Evolutionary conservation across 164 flowering plant genomes (phyloP).

Genomic region (Stephania japonica): DNA sequence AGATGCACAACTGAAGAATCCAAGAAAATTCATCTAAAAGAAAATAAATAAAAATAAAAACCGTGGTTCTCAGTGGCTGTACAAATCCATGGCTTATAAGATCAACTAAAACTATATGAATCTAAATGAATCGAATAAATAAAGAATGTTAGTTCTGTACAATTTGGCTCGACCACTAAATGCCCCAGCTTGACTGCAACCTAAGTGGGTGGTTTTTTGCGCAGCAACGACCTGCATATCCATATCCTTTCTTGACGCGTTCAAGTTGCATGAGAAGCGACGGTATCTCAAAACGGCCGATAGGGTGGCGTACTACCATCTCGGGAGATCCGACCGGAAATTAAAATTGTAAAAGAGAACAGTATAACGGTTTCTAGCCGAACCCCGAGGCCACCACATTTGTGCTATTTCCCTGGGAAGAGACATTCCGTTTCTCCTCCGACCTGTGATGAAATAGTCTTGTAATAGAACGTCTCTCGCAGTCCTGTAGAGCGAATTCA

Average conservation of each 20-base stretch:
- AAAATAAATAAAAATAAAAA: too few relatives aligned
- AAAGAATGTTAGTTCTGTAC: not conserved
- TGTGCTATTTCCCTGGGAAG: conserved; percentile 23
- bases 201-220: not conserved
- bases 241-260: not conserved
- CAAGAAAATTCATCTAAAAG: not conserved
- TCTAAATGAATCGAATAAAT: not conserved
- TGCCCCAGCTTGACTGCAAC: too few relatives aligned
- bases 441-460: conserved; percentile 72
- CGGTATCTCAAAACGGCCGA: not conserved
- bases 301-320: not conserved
- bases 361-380: not conserved
- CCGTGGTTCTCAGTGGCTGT: not conserved
- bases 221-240: not conserved
- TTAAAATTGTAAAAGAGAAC: not conserved
- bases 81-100: not conserved
- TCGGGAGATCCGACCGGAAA: not conserved
- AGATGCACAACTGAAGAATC: not conserved
- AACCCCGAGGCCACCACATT: not conserved
- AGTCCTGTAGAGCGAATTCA: conserved; percentile 43
- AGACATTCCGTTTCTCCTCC: conserved; percentile 51
- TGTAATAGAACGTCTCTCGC: conserved; percentile 72
- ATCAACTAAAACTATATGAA: not conserved
- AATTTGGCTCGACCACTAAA: too few relatives aligned
- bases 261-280: not conserved